Evolutionary conservation across 2,329 filamentous ascomycete genomes (phyloP).

Genomic region (Acrocalymma vagum): DNA sequence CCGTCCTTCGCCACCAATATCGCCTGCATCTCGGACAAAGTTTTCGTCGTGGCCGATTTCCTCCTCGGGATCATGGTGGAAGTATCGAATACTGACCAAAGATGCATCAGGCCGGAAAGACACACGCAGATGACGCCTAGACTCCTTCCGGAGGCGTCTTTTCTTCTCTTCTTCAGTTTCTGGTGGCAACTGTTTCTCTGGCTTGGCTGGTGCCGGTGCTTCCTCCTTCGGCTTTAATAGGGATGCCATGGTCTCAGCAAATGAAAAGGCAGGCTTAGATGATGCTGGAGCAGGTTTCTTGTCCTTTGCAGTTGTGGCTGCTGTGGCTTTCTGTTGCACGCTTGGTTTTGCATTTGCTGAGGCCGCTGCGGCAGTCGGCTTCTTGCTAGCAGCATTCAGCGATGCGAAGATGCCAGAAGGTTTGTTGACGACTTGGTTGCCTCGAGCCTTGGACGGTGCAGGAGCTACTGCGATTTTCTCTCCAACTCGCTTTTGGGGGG

Average conservation of each 20-base stretch:
- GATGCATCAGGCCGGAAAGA: conserved; percentile 73
- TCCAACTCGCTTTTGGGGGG: conserved; percentile 35
- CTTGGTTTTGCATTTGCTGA: conserved; percentile 30
- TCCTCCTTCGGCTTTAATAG: conserved; percentile 64
- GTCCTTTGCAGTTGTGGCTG: conserved; percentile 28
- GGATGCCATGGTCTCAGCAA: conserved; percentile 50
- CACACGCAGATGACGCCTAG: conserved; percentile 74
- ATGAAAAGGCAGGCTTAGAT: conserved; percentile 47
- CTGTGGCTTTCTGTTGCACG: conserved; percentile 35
- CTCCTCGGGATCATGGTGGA: conserved; percentile 76
- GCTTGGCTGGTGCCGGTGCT: conserved; percentile 55
- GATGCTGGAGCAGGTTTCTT: conserved; percentile 35
- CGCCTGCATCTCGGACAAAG: conserved; percentile 75
- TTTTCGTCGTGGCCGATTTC: conserved; percentile 73
- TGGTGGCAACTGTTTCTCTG: conserved; percentile 61
- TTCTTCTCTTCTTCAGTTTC: conserved; percentile 75
- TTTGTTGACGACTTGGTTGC: conserved; percentile 52
- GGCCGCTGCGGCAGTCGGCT: conserved; percentile 36
- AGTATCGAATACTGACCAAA: conserved; percentile 72
- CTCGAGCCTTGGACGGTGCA: conserved; percentile 39
- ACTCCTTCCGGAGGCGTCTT: conserved; percentile 76
- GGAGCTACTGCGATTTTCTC: conserved; percentile 35
- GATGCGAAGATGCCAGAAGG: conserved; percentile 56
- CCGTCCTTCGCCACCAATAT: conserved; percentile 71
- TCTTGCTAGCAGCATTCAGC: conserved; percentile 56